Conservation (phyloP, 2,329 filamentous ascomycete genomes). For the Samsoniella hepiali region DNA sequence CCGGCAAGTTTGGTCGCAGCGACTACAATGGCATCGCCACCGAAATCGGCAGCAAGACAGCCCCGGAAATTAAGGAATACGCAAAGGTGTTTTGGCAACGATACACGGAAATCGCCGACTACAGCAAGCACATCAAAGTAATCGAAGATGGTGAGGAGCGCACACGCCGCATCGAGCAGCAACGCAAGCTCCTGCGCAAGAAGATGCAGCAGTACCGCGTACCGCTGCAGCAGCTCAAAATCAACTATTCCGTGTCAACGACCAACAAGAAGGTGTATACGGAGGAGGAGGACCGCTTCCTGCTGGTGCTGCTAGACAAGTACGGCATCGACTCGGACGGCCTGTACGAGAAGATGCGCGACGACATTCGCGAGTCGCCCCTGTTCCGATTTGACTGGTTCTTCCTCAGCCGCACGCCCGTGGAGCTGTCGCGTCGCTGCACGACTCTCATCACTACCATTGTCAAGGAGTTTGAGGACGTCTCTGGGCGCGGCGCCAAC, state of each 20-base stretch:
- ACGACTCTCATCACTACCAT: constrained; percentile 93
- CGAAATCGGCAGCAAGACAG: constrained; percentile 87
- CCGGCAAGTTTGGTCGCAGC: constrained; percentile 83
- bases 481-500: constrained; percentile 55
- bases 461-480: constrained; percentile 86
- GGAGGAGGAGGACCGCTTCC: constrained; percentile 94
- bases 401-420: constrained; percentile 89
- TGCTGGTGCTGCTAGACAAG: constrained; percentile 89
- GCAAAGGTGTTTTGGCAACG: constrained; percentile 96
- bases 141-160: constrained; percentile 94
- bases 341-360: constrained; percentile 91
- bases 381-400: constrained; percentile 99
- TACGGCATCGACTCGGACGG: constrained; percentile 88
- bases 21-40: constrained; percentile 82
- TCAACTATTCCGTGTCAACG: constrained; percentile 97
- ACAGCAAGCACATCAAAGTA: constrained; percentile 79
- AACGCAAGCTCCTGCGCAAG: constrained; percentile 87
- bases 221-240: constrained; percentile 93
- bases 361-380: constrained; percentile 91
- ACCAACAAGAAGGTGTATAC: constrained; percentile 99
- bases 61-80: constrained; percentile 82
- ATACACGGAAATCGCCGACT: constrained; percentile 86
- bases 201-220: constrained; percentile 98
- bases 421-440: constrained; percentile 88
- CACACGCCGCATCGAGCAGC: constrained; percentile 81